Base-by-base conservation (phyloP, 1,284 basidiomycete species). In the Cryptococcus neoformans region DNA sequence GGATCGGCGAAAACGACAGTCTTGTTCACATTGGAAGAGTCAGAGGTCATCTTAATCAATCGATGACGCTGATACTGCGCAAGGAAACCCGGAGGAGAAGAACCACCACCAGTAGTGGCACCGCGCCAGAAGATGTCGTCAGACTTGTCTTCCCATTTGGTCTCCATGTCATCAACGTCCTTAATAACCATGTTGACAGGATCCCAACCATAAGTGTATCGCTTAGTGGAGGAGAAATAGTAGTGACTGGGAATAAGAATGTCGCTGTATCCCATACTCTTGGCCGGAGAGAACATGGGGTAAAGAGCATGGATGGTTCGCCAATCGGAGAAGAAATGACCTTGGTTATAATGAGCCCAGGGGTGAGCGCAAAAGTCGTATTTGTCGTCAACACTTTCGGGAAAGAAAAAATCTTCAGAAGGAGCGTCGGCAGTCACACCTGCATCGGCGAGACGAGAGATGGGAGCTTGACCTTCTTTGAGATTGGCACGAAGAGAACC, bases 311-410 rank as follows among this genome's bases (percentile, higher is more conserved):
- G 84, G 56, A 94, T 87, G 0, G 87, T 90, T 16, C 93, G 81
- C 88, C 90, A 95, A 74, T 97, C 93, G 16, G 89, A 90, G 83
- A 95, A 97, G 77, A 95, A 96, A 73, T 92, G 92, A 7, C 92
- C 92, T 71, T 96, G 92, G 45, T 83, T 82, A 69, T 88, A 87
- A 67, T 88, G 91, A 36, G 88, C 86, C 78, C 89, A 87, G 0
- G 93, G 92, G 46, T 85, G 81, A 35, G 80, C 73, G 76, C 93
- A 97, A 68, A 89, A 93, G 68, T 93, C 86, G 62, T 84, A 83
- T 16, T 81, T 79, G 57, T 84, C 81, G 50, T 88, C 86, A 1
- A 87, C 84, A 6, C 74, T 77, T 55, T 77, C 73, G n/a, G 11
- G 76, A 72, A 90, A 94, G 16, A 79, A 78, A 69, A 88, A 88